A percentile compares a stretch with the other conserved stretches of the same genome.
Evolutionary conservation across 371 early-diverging fungal genomes (phyloP).

Genomic region (Synchytrium microbalum): DNA sequence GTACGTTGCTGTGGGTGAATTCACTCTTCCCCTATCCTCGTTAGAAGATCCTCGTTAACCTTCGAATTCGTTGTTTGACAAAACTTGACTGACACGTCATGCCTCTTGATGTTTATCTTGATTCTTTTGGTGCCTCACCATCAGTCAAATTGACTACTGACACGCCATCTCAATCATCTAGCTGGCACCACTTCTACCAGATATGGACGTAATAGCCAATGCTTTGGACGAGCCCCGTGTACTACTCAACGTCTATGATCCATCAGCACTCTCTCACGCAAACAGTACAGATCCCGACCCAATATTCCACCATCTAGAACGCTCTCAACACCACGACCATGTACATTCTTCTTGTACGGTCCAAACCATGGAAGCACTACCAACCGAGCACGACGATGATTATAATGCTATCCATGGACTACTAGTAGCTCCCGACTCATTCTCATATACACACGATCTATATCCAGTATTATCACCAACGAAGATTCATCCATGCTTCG

Average conservation of each 20-base stretch:
- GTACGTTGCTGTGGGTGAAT: no score
- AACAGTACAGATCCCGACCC: neutral
- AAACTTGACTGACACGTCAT: neutral
- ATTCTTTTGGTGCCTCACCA: no score
- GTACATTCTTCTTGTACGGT: neutral
- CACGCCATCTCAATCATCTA: neutral
- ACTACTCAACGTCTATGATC: neutral
- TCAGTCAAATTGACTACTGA: no score
- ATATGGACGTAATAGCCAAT: slow-evolving; percentile 2
- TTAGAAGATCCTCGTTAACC: no score
- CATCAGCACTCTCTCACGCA: neutral
- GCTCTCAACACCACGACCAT: neutral
- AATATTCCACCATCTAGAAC: neutral
- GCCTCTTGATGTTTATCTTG: no score
- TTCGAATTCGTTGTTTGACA: neutral
- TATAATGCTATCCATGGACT: slow-evolving; percentile 6
- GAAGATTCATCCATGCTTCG: slow-evolving; percentile 8
- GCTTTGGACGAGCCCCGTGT: slow-evolving; percentile 10
- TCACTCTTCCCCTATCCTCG: no score
- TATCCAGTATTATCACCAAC: neutral
- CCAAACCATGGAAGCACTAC: neutral
- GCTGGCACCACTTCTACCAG: neutral
- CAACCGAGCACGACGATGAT: neutral
- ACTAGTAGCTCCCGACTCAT: slow-evolving; percentile 1
- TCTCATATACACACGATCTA: neutral